Evolutionary conservation across 2,329 filamentous ascomycete species (phyloP).

Genomic region (Clonostachys rosea): DNA sequence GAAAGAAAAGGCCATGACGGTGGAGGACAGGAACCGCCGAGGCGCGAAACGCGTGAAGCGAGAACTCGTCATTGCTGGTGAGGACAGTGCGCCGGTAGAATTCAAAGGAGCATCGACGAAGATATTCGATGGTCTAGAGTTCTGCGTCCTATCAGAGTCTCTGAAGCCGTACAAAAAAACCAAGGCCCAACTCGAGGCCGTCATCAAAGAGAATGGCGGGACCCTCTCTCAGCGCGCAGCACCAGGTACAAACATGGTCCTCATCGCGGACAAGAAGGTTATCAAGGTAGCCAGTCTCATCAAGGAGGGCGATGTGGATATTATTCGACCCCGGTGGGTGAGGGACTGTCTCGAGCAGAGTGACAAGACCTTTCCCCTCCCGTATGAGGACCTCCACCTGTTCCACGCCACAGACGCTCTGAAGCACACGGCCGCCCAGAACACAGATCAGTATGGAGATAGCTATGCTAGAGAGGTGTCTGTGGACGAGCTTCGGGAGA

Average conservation of each 20-base stretch:
- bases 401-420: slow-evolving; percentile 61
- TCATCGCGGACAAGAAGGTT: slow-evolving; percentile 74
- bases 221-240: slow-evolving; percentile 70
- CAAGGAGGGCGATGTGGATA: slow-evolving; percentile 64
- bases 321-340: slow-evolving; percentile 79
- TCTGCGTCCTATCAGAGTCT: slow-evolving; percentile 80
- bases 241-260: slow-evolving; percentile 56
- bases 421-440: slow-evolving; percentile 47
- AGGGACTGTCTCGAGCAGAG: slow-evolving; percentile 69
- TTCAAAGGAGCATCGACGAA: slow-evolving; percentile 45
- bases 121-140: slow-evolving; percentile 71
- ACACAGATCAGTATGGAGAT: slow-evolving; percentile 75
- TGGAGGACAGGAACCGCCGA: slow-evolving; percentile 61
- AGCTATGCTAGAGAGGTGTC: slow-evolving; percentile 72
- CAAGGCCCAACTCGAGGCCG: slow-evolving; percentile 73
- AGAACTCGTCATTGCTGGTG: slow-evolving; percentile 68
- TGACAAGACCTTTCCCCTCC: slow-evolving; percentile 57
- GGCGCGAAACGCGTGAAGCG: slow-evolving; percentile 59
- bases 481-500: slow-evolving; percentile 53
- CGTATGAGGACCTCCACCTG: slow-evolving; percentile 60
- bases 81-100: slow-evolving; percentile 33
- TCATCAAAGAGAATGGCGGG: slow-evolving; percentile 83
- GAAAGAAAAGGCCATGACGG: slow-evolving; percentile 70
- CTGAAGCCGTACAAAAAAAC: slow-evolving; percentile 64
- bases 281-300: slow-evolving; percentile 82